These are phyloP conservation scores for Blastobotrys terrestris DNA, from an alignment of 805 yeast species.

Conservation along the genomic window DNA sequence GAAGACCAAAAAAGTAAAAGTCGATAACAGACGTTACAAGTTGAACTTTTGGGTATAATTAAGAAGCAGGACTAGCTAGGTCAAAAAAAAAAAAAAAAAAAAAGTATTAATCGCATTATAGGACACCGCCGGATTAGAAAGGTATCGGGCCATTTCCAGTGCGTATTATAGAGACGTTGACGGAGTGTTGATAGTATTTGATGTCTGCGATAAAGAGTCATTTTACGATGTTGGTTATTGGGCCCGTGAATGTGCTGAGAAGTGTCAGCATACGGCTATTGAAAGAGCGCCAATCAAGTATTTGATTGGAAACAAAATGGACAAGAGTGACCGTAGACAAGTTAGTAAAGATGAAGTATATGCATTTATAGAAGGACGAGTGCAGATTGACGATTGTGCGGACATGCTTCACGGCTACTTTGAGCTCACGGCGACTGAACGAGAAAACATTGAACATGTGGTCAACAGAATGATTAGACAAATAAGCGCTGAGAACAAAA, in stretches of 20 bases:
- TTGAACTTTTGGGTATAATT: constrained; percentile 36
- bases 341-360: constrained; percentile 38
- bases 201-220: constrained; percentile 35
- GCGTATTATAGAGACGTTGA: constrained; percentile 42
- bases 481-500: constrained; percentile 34
- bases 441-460: constrained; percentile 35
- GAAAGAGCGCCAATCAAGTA: constrained; percentile 32
- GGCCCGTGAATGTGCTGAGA: constrained; percentile 32
- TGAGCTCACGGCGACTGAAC: constrained; percentile 43
- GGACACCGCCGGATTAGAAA: constrained; percentile 48
- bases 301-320: constrained; percentile 41
- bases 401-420: constrained; percentile 35
- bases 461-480: constrained; percentile 38
- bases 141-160: constrained; percentile 42
- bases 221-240: constrained; percentile 37
- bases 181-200: constrained; percentile 41
- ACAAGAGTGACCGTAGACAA: constrained; percentile 27
- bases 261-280: constrained; percentile 21
- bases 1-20: constrained; percentile 38
- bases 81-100: not conserved
- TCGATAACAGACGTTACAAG: constrained; percentile 40
- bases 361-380: constrained; percentile 13
- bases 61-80: too few relatives aligned
- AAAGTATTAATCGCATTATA: not conserved
- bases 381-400: constrained; percentile 16